phyloP scores from a whole-genome alignment of 2,329 filamentous ascomycete species.

The Paecilomyces sp. region DNA sequence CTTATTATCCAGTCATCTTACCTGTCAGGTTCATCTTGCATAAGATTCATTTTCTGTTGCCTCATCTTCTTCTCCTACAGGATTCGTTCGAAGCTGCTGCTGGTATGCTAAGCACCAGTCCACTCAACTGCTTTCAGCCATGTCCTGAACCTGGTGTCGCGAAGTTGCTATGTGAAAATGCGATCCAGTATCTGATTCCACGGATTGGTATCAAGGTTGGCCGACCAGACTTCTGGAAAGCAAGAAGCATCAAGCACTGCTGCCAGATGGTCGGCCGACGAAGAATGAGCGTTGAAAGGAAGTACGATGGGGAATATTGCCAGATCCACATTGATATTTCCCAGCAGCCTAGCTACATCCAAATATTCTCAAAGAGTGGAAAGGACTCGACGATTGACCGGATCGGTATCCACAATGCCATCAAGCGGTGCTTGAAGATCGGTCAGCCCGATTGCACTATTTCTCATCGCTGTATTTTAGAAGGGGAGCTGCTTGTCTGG shows the following conservation, averaged over 20 bases:
- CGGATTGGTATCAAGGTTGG: slow-evolving; percentile 57
- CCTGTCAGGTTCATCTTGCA: slow-evolving; percentile 50
- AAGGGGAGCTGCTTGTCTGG: slow-evolving; percentile 77
- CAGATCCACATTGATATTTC: slow-evolving; percentile 73
- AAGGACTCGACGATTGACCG: slow-evolving; percentile 79
- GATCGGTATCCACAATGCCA: slow-evolving; percentile 52
- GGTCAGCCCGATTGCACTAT: slow-evolving; percentile 53
- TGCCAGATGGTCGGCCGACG: slow-evolving; percentile 54
- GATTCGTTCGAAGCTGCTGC: slow-evolving; percentile 59
- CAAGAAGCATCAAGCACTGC: slow-evolving; percentile 67
- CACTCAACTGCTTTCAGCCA: slow-evolving; percentile 29
- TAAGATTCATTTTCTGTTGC: slow-evolving; percentile 62
- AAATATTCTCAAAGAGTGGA: slow-evolving; percentile 87
- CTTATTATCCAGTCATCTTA: slow-evolving; percentile 60
- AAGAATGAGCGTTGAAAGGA: slow-evolving; percentile 68
- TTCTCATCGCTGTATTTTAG: slow-evolving; percentile 63
- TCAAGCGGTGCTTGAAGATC: slow-evolving; percentile 59
- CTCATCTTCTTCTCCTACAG: slow-evolving; percentile 62
- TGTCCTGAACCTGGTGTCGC: slow-evolving; percentile 25
- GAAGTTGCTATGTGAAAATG: slow-evolving; percentile 21
- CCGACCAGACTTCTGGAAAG: slow-evolving; percentile 58
- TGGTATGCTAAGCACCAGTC: slow-evolving; percentile 40
- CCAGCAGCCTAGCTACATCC: slow-evolving; percentile 50
- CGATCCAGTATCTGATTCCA: slow-evolving; percentile 44
- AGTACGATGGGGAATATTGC: slow-evolving; percentile 85